Conservation (phyloP, 2,329 filamentous ascomycete species). For the Paecilomyces fulvus region DNA sequence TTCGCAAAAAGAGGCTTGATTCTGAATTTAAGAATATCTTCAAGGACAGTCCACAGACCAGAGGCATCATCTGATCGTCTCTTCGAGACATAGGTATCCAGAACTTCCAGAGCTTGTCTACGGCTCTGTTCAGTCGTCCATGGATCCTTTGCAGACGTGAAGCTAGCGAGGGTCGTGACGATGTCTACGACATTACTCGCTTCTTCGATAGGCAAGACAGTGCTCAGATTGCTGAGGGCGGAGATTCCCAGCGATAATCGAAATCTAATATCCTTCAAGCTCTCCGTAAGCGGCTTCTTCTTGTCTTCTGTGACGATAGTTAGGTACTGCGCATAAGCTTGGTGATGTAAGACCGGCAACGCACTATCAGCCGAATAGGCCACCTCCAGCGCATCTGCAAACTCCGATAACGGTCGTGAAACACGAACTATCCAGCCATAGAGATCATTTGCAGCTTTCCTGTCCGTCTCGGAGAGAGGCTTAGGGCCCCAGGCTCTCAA, state of each 20-base stretch:
- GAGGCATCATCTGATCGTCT: constrained; percentile 1
- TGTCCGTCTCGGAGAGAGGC: constrained; percentile 14
- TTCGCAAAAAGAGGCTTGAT: constrained; percentile 36
- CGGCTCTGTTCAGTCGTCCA: constrained; percentile 25
- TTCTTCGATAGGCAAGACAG: constrained; percentile 11
- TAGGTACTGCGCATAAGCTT: not conserved
- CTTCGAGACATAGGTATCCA: constrained; percentile 8
- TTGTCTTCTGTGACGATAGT: constrained; percentile 9
- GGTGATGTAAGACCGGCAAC: not conserved
- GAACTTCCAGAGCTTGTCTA: constrained; percentile 9
- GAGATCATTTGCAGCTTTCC: constrained; percentile 15
- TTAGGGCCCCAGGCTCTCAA: constrained; percentile 12
- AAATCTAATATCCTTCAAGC: constrained; percentile 16
- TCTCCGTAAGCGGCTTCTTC: constrained; percentile 4
- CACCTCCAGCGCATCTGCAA: constrained; percentile 20
- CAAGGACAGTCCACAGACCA: constrained; percentile 14
- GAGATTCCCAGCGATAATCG: constrained; percentile 22
- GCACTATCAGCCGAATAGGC: constrained; percentile 10
- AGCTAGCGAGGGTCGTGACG: constrained; percentile 25
- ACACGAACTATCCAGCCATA: constrained; percentile 23
- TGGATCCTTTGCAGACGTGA: constrained; percentile 22
- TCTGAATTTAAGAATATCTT: constrained; percentile 18
- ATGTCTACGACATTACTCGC: constrained; percentile 15
- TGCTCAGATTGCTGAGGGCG: constrained; percentile 15
- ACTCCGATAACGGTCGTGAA: constrained; percentile 25